A percentile compares a stretch with the other conserved stretches of the same genome.
Evolutionary conservation across 75 land plant species (phyloP).

Genomic region (Picea sitchensis): DNA sequence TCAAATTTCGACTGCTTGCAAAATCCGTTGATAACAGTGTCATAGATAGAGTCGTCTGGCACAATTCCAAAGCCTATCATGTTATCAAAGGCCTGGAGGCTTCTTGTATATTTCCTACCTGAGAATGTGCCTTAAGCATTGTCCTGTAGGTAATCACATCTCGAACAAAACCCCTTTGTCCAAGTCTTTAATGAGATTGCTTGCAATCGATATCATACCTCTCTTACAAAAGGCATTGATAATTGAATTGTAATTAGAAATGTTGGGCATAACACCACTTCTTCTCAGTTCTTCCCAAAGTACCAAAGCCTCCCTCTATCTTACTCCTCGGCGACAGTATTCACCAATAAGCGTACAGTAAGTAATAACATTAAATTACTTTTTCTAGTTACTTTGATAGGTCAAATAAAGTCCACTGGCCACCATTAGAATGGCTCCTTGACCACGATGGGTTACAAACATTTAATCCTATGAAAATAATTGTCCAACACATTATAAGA

Average conservation of each 20-base stretch:
- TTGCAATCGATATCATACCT: too few relatives aligned
- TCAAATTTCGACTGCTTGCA: too few relatives aligned
- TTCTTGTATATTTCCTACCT: conserved; percentile 13
- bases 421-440: conserved; percentile 6
- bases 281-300: conserved; percentile 33
- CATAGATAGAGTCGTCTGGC: conserved; percentile 18
- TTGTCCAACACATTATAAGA: too few relatives aligned
- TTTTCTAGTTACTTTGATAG: too few relatives aligned
- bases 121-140: too few relatives aligned
- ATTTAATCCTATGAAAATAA: too few relatives aligned
- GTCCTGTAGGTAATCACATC: background rate
- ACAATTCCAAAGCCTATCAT: conserved; percentile 20
- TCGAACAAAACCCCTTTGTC: conserved; percentile 21
- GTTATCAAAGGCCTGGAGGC: conserved; percentile 25
- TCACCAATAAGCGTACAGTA: too few relatives aligned
- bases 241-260: conserved; percentile 18
- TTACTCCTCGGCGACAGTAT: conserved; percentile 17
- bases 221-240: too few relatives aligned
- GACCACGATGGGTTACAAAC: too few relatives aligned
- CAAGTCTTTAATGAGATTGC: conserved; percentile 17
- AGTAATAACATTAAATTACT: too few relatives aligned
- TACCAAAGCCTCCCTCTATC: conserved; percentile 31
- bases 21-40: background rate
- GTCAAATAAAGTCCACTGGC: too few relatives aligned
- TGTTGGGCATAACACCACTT: conserved; percentile 6